Percentiles rank a stretch among this genome's conserved stretches.
Conservation (phyloP, 2,329 filamentous ascomycete species). For the Ophiostoma fasciatum region DNA sequence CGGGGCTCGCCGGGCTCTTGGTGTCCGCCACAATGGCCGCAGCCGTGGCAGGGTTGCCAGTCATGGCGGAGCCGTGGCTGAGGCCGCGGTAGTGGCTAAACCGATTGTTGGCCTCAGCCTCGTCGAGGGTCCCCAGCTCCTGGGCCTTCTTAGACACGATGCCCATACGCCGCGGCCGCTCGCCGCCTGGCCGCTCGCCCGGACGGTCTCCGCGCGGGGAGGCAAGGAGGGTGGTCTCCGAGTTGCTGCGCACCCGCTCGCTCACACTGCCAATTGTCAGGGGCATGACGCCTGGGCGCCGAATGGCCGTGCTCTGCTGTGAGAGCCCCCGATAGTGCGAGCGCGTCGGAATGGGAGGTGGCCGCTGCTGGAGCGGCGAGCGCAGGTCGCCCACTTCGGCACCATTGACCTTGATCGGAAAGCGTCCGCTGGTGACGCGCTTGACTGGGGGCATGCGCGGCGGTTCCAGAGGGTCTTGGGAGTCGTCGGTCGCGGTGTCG, state of each 20-base stretch:
- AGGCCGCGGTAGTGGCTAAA: conserved; percentile 53
- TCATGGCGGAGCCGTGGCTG: conserved; percentile 56
- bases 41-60: conserved; percentile 26
- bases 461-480: conserved; percentile 64
- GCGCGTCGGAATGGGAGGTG: conserved; percentile 64
- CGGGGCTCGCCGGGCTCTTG: conserved; percentile 44
- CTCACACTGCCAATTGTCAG: conserved; percentile 53
- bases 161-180: conserved; percentile 45
- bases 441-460: conserved; percentile 50
- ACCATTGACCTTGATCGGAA: conserved; percentile 59
- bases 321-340: conserved; percentile 69
- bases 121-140: conserved; percentile 48
- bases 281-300: conserved; percentile 59
- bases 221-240: conserved; percentile 41
- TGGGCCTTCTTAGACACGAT: conserved; percentile 44
- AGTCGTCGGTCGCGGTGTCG: conserved; percentile 44
- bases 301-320: conserved; percentile 47
- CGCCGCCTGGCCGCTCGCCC: conserved; percentile 24
- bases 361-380: conserved; percentile 50
- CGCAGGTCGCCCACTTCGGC: conserved; percentile 52
- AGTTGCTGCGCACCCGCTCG: conserved; percentile 52
- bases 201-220: conserved; percentile 30
- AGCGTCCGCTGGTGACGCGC: conserved; percentile 48
- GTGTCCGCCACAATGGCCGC: conserved; percentile 8
- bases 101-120: conserved; percentile 45